These are phyloP conservation scores for Fusarium temperatum DNA, from an alignment of 2,329 filamentous ascomycete genomes.

Conservation along the genomic window DNA sequence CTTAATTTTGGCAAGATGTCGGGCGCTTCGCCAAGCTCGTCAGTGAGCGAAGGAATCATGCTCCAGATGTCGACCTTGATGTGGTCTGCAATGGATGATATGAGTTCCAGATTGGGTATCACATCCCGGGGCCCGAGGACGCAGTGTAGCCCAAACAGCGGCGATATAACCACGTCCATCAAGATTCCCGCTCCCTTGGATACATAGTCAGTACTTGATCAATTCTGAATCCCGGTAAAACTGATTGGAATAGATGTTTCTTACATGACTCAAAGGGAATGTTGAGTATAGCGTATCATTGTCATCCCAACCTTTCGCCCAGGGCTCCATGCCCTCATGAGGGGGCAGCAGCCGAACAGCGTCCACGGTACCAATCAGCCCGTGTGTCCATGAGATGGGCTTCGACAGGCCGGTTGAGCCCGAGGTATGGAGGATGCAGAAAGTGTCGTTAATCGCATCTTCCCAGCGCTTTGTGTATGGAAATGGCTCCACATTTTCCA, in stretches of 20 bases:
- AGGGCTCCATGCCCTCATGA: conserved; percentile 44
- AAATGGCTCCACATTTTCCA: conserved; percentile 28
- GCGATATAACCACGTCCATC: conserved; percentile 52
- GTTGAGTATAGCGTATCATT: conserved; percentile 47
- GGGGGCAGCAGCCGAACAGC: conserved; percentile 47
- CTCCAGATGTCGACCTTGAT: conserved; percentile 51
- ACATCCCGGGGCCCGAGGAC: conserved; percentile 48
- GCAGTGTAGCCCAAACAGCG: conserved; percentile 48
- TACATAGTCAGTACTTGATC: accelerated
- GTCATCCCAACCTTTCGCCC: conserved; percentile 32
- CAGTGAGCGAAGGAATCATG: conserved; percentile 49
- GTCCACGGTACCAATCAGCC: conserved; percentile 47
- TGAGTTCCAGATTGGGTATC: conserved; percentile 48
- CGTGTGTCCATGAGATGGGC: conserved; percentile 49
- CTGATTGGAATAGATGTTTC: not conserved
- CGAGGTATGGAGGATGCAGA: conserved; percentile 53
- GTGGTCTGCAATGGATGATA: conserved; percentile 46
- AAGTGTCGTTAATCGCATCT: conserved; percentile 46
- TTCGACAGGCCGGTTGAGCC: conserved; percentile 55
- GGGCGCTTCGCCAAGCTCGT: conserved; percentile 46
- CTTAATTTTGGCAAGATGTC: conserved; percentile 45
- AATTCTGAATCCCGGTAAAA: accelerated
- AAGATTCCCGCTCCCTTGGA: conserved; percentile 51
- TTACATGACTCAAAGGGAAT: conserved; percentile 1
- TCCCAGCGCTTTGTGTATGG: conserved; percentile 48